phyloP scores from a whole-genome alignment of 345 rosid genomes.

The Aquilaria yunnanensis region DNA sequence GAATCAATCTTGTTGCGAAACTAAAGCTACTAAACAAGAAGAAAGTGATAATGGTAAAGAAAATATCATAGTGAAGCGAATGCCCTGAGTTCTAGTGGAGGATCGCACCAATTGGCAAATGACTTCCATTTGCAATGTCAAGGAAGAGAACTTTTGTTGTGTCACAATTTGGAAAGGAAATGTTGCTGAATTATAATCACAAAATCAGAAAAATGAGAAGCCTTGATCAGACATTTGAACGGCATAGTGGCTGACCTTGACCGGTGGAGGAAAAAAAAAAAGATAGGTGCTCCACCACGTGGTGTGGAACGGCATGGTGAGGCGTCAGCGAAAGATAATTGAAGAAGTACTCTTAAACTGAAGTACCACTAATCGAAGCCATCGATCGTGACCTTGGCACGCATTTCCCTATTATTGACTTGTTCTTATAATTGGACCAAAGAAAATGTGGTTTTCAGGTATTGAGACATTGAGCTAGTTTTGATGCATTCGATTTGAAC shows the following conservation, averaged over 20 bases:
- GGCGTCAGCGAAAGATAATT: not conserved
- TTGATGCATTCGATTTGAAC: too few species aligned
- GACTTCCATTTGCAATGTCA: slow-evolving; percentile 37
- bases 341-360: slow-evolving; percentile 4
- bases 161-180: slow-evolving; percentile 18
- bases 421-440: too few species aligned
- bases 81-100: slow-evolving; percentile 54
- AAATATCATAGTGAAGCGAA: slow-evolving; percentile 73
- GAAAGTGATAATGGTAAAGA: not conserved
- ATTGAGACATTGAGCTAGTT: too few species aligned
- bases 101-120: slow-evolving; percentile 69
- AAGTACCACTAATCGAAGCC: slow-evolving; percentile 1
- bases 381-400: not conserved
- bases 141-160: slow-evolving; percentile 29
- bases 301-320: slow-evolving; percentile 21
- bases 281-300: not conserved
- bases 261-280: slow-evolving; percentile 28
- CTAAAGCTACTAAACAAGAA: not conserved
- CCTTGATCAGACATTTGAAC: not conserved
- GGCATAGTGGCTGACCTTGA: slow-evolving; percentile 20
- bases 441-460: too few species aligned
- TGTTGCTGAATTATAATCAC: slow-evolving; percentile 11
- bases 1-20: not conserved
- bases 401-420: too few species aligned
- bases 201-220: not conserved